phyloP scores from a whole-genome alignment of 176 grass and related monocot species.

The sorghum (Sorghum bicolor) region Sorghum_bicolor_NCBIv3 NC_012871.2:75701501-75702000 shows the following conservation, averaged over 20 bases:
- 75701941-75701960: not conserved
- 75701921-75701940: not conserved
- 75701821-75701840: not conserved
- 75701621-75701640: not conserved
- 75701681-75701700: not conserved
- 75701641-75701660: fast-evolving
- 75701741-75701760: slow-evolving; percentile 36
- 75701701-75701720: slow-evolving; percentile 23
- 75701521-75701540: not conserved
- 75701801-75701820: not conserved
- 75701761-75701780: slow-evolving; percentile 11
- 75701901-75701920: not conserved
- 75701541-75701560: slow-evolving; percentile 8
- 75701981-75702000: not conserved
- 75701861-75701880: not conserved
- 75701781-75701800: not conserved
- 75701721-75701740: slow-evolving; percentile 5
- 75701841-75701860: not conserved
- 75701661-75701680: not conserved
- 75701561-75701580: slow-evolving; percentile 24
- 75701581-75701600: not conserved
- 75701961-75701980: not conserved
- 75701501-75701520: not conserved
- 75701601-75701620: not conserved
- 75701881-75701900: not conserved